phyloP scores from a whole-genome alignment of 2,329 filamentous ascomycete species.

The Exophiala aquamarina region DNA sequence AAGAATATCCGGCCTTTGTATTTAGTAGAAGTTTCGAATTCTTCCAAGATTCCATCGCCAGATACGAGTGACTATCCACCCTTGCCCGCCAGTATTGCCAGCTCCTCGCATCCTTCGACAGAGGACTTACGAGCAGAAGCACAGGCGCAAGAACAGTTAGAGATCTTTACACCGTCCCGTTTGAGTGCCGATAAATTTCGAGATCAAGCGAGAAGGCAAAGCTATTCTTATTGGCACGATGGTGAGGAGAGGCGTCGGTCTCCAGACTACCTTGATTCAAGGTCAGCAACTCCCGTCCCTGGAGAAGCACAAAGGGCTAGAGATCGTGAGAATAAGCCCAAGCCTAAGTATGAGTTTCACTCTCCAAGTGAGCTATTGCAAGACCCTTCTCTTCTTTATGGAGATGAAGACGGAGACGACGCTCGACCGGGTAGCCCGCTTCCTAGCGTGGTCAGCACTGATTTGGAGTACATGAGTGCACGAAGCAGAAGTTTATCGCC shows the following conservation, averaged over 20 bases:
- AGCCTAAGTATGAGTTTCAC: slow-evolving; percentile 46
- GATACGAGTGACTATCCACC: slow-evolving; percentile 46
- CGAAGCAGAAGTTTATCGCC: slow-evolving; percentile 23
- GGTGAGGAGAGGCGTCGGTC: slow-evolving; percentile 15
- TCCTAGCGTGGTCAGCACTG: slow-evolving; percentile 26
- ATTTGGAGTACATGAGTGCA: slow-evolving; percentile 28
- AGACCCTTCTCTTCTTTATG: slow-evolving; percentile 34
- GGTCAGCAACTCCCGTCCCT: slow-evolving; percentile 69
- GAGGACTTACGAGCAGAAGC: slow-evolving; percentile 42
- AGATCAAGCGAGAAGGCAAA: slow-evolving; percentile 30
- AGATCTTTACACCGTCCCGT: slow-evolving; percentile 19
- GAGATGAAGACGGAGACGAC: slow-evolving; percentile 23
- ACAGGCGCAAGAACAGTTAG: slow-evolving; percentile 28
- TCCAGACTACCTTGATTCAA: slow-evolving; percentile 58
- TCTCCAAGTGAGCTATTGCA: slow-evolving; percentile 47
- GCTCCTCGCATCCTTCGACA: slow-evolving; percentile 47
- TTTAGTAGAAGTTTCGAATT: slow-evolving; percentile 67
- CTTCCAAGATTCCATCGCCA: slow-evolving; percentile 39
- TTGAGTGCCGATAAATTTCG: slow-evolving; percentile 21
- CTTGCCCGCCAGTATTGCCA: slow-evolving; percentile 52
- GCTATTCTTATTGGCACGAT: slow-evolving; percentile 23
- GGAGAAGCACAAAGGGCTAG: slow-evolving; percentile 43
- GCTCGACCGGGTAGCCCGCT: slow-evolving; percentile 19
- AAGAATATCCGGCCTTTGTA: slow-evolving; percentile 79
- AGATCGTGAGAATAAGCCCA: slow-evolving; percentile 34